Evolutionary conservation across 345 rosid species (phyloP), one percentile per base, ranked within the genome.

Genomic region (Camelina laxa): DNA sequence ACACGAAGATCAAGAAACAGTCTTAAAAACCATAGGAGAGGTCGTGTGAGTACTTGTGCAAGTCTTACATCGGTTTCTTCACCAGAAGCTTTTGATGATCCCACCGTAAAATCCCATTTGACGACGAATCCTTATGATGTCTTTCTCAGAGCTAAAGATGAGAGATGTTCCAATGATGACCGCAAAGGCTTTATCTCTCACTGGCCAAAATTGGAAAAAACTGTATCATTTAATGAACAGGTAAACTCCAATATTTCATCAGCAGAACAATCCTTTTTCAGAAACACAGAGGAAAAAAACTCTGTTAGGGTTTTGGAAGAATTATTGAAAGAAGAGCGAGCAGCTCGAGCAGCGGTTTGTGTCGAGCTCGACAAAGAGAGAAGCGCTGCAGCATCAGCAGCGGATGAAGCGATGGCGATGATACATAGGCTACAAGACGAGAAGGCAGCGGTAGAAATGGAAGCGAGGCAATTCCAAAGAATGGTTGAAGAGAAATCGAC

Each of bases 351-450:
- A 64, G 83, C 85, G 63, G 48, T 90, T 69, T 84, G 75, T 56
- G 81, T 81, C 63, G 93, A 90, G 57, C 93, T 88, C 1, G 93
- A 90, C 72, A 85, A 88, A 64, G 93, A 88, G 81, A 87, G 93
- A 80, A 85, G 38, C 74, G 90, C 93, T 20, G 88, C 93, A 65
- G 87, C 91, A 67, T 75, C 85, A 38, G 93, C 93, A 60, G 88
- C 91, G 9, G 93, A 88, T 54, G 96, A 90, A 81, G 87, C 91
- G 9, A 88, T 90, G 91, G 87, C 93, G 24, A 87, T 88, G 96
- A 87, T 87, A 60, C 70, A 83, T 47, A 86, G 87, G 58, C 79
- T 88, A 7, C 93, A 88, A 75, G 87, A 88, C 69, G 96, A 88
- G 80, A 88, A 88, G 78, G 93, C 91, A 12, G 16, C 80, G 0